Conservation (phyloP, 306 rosid species). For the Glycine latifolia region DNA sequence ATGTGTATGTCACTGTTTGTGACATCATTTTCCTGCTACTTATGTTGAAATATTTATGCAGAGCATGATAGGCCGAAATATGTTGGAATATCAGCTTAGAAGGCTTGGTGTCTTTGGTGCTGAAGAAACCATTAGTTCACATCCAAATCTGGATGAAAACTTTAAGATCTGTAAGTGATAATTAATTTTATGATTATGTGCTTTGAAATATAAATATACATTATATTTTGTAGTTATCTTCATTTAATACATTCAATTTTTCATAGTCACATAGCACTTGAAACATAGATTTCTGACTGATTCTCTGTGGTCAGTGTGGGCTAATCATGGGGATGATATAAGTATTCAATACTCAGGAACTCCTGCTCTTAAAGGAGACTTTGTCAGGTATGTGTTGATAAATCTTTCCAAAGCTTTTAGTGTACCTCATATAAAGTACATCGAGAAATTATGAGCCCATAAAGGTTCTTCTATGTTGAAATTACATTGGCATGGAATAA, state of each 20-base stretch:
- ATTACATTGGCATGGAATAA: constrained; percentile 15
- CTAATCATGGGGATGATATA: constrained; percentile 96
- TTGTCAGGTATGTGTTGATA: constrained; percentile 70
- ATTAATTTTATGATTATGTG: constrained; percentile 41
- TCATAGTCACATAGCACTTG: constrained; percentile 34
- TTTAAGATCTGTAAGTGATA: constrained; percentile 79
- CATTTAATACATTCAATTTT: constrained; percentile 29
- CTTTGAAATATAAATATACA: constrained; percentile 12
- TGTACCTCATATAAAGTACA: constrained; percentile 36
- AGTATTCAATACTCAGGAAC: constrained; percentile 97
- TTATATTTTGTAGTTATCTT: constrained; percentile 31
- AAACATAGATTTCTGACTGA: constrained; percentile 37
- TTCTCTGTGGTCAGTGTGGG: constrained; percentile 82
- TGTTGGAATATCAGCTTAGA: constrained; percentile 93
- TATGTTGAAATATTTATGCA: constrained; percentile 54
- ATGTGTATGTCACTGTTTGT: neutral
- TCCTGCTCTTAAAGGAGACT: constrained; percentile 96
- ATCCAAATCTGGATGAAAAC: constrained; percentile 84
- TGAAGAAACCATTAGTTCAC: constrained; percentile 93
- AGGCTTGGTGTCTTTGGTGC: constrained; percentile 95
- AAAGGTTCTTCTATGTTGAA: constrained; percentile 42
- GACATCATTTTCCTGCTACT: constrained; percentile 46
- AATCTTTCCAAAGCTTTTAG: constrained; percentile 40
- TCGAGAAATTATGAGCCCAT: constrained; percentile 35
- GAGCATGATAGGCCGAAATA: constrained; percentile 92